Conservation (phyloP, 2,329 filamentous ascomycete genomes). For the Talaromyces sp. region DNA sequence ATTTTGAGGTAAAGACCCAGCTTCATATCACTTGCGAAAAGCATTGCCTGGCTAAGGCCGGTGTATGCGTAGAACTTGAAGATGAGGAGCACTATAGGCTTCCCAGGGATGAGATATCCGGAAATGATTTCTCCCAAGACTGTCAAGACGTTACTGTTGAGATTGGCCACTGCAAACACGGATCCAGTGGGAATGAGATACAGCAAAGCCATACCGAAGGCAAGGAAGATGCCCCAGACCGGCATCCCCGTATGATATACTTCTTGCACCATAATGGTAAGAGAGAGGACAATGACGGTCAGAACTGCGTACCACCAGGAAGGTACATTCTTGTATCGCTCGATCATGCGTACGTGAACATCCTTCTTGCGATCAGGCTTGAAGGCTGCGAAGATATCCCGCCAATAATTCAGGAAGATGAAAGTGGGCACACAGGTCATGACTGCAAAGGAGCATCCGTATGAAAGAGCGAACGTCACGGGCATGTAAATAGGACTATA, state of each 20-base stretch:
- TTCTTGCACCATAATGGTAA: constrained; percentile 23
- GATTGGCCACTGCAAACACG: constrained; percentile 38
- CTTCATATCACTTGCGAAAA: constrained; percentile 48
- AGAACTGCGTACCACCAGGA: constrained; percentile 37
- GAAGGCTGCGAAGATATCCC: constrained; percentile 20
- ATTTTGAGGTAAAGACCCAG: constrained; percentile 49
- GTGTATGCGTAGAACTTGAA: constrained; percentile 57
- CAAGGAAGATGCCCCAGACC: constrained; percentile 36
- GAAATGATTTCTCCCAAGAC: constrained; percentile 40
- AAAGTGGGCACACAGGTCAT: constrained; percentile 45
- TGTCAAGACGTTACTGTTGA: constrained; percentile 38
- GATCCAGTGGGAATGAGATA: constrained; percentile 40
- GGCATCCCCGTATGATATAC: constrained; percentile 34
- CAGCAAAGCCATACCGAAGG: constrained; percentile 33
- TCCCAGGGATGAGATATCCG: constrained; percentile 38
- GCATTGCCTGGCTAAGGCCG: constrained; percentile 46
- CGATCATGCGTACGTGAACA: constrained; percentile 36
- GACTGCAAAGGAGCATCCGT: constrained; percentile 60
- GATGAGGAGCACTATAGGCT: constrained; percentile 39
- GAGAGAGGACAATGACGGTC: constrained; percentile 34
- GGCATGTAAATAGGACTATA: constrained; percentile 60
- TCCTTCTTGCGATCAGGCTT: constrained; percentile 28
- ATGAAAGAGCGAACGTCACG: constrained; percentile 46
- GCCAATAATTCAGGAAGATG: constrained; percentile 20
- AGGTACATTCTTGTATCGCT: constrained; percentile 30